Evolutionary conservation across 352 stramenopile species (phyloP).

Genomic region (Phytophthora meadii): DNA sequence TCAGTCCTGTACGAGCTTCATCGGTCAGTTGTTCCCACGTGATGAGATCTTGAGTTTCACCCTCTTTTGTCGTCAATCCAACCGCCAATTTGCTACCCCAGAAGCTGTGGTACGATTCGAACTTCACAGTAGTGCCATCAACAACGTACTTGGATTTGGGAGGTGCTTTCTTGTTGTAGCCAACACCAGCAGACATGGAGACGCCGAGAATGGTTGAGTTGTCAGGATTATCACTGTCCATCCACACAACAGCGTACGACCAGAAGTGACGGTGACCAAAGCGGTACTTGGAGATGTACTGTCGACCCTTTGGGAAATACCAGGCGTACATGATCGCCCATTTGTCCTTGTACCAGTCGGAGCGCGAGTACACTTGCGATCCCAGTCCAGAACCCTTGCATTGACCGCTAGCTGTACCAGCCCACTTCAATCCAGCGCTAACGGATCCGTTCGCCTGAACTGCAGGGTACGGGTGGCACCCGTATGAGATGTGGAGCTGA

Average conservation of each 20-base stretch:
- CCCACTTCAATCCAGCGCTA: constrained; percentile 15
- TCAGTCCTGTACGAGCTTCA: constrained; percentile 5
- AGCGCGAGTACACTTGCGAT: constrained; percentile 35
- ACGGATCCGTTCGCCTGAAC: constrained; percentile 10
- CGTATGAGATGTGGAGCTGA: constrained; percentile 9
- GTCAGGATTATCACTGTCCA: neutral
- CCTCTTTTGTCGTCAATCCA: neutral
- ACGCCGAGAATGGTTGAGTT: constrained; percentile 27
- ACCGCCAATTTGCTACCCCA: neutral
- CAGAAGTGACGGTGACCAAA: constrained; percentile 14
- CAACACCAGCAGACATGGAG: constrained; percentile 13
- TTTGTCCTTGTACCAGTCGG: constrained; percentile 26
- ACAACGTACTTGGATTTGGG: constrained; percentile 18
- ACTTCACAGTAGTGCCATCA: constrained; percentile 11
- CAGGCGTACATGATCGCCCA: constrained; percentile 33
- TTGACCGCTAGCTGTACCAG: constrained; percentile 14
- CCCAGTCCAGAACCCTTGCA: constrained; percentile 28
- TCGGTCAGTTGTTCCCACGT: constrained; percentile 26
- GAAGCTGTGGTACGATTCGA: constrained; percentile 2
- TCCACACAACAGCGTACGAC: constrained; percentile 17
- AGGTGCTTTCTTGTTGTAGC: constrained; percentile 7
- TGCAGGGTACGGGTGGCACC: constrained; percentile 19
- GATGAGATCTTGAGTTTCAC: constrained; percentile 16
- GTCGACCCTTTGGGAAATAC: constrained; percentile 23
- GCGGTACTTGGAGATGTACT: neutral